phyloP scores from a whole-genome alignment of 306 rosid species.

The Corylus avellana region DNA sequence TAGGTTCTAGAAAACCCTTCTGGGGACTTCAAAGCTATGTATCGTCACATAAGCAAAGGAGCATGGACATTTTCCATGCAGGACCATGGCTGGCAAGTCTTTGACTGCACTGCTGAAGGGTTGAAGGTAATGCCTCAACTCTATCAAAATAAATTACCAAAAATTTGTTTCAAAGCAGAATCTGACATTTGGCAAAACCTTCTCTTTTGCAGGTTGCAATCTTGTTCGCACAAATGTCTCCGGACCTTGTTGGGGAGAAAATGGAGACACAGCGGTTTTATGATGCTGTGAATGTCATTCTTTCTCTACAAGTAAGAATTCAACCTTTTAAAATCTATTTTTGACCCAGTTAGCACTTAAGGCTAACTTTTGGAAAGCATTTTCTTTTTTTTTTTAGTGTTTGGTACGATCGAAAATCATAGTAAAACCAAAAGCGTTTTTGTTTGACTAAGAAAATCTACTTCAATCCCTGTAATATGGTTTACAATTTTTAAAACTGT shows the following conservation, averaged over 20 bases:
- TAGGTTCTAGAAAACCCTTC: constrained; percentile 52
- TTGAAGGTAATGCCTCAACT: constrained; percentile 40
- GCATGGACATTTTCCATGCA: constrained; percentile 57
- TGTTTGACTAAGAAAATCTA: too few species aligned
- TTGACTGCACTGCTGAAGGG: constrained; percentile 72
- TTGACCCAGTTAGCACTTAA: background rate
- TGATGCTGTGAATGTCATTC: constrained; percentile 59
- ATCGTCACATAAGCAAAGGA: constrained; percentile 56
- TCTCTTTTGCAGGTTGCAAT: constrained; percentile 38
- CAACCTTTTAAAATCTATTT: background rate
- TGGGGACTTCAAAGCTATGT: constrained; percentile 46
- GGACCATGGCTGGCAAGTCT: constrained; percentile 64
- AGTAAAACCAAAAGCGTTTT: too few species aligned
- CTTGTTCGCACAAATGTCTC: constrained; percentile 48
- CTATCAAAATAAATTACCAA: background rate
- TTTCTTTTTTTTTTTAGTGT: too few species aligned
- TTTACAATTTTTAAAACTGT: too few species aligned
- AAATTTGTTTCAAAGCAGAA: background rate
- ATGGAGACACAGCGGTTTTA: constrained; percentile 28
- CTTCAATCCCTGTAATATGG: too few species aligned
- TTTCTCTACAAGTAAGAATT: constrained; percentile 46
- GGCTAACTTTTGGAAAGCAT: too few species aligned
- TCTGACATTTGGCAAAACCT: background rate
- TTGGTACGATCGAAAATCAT: too few species aligned
- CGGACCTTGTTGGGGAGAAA: constrained; percentile 26